Evolutionary conservation across 257 asterid genomes (phyloP), one percentile per base, ranked within the genome.

Genomic region (Plantago elongata): DNA sequence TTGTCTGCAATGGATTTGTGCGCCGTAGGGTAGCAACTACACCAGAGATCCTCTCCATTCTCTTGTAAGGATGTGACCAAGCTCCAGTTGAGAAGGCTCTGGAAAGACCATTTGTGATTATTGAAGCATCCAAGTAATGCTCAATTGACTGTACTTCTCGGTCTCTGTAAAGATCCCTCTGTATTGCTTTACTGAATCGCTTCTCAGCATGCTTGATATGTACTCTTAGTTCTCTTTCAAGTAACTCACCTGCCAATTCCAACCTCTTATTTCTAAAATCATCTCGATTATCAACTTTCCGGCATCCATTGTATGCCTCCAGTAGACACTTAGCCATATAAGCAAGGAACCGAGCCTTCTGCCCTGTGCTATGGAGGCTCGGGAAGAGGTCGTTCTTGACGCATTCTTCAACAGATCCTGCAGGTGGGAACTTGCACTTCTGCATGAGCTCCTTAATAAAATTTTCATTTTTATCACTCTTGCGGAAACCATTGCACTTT

Each of bases 41-140:
- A 51, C 97, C 96, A 51, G 97, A 76, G 59, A 77, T 70, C 69
- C 99, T 83, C 66, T 83, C 95, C 90, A 78, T 83, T 72, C 77
- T 86, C 88, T 85, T 89, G 81, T 72, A 87, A 45, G 99, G 90
- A 63, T 89, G 99, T 17, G 77, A 76, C 99, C 96, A 93, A 54
- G 81, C 94, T 45, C 97, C 97, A 55, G 96, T 82, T 13, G 97
- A 86, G 54, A 93, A 93, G 3, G 99, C 97, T 77, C 96, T 84
- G 13, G 89, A 85, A 61, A 93, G 94, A 70, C 97, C 99, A 62
- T 89, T 89, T 3, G 96, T 80, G 48, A 89, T 75, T 58, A 93
- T 83, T 2, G 99, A 83, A 16, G 97, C 88, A 75, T 93, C 95
- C 71, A 81, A 54, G 73, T 93, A 89, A 38, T 75, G 84, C 51